Evolutionary conservation across 345 rosid species (phyloP).

Genomic region (Acer saccharum): DNA sequence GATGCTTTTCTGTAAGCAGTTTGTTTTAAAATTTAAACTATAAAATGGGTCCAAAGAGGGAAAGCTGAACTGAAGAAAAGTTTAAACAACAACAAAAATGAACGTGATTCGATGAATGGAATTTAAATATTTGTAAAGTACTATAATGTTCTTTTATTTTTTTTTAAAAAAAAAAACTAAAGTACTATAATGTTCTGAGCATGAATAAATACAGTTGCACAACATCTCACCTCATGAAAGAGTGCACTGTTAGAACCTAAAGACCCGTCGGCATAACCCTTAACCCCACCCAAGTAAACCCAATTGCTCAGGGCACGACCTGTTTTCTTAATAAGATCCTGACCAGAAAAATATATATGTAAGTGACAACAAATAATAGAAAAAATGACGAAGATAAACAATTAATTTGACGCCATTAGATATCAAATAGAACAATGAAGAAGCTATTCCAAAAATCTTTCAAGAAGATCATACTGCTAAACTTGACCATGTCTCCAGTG

Average conservation of each 20-base stretch:
- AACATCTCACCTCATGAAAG: constrained; percentile 66
- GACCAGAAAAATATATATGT: constrained; percentile 10
- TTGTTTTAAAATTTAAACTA: constrained; percentile 5
- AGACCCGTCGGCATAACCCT: constrained; percentile 95
- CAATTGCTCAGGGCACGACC: constrained; percentile 63
- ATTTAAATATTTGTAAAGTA: constrained; percentile 8
- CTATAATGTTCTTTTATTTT: background rate
- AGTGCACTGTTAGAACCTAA: constrained; percentile 88
- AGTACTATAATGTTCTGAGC: background rate
- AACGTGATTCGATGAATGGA: background rate
- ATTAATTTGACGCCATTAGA: background rate
- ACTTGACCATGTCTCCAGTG: constrained; percentile 70
- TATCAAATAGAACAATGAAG: background rate
- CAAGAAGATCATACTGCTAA: constrained; percentile 54
- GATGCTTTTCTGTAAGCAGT: constrained; percentile 2
- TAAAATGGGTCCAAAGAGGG: background rate
- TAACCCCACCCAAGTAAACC: constrained; percentile 89
- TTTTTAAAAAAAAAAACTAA: background rate
- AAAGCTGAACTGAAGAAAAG: background rate
- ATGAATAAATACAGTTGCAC: constrained; percentile 1
- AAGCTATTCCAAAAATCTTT: constrained; percentile 3
- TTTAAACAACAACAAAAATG: background rate
- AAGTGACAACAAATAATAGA: background rate
- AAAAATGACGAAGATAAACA: background rate
- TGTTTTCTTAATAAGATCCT: constrained; percentile 55